phyloP scores from a whole-genome alignment of 2,329 filamentous ascomycete species.

The Sclerotinia nivalis region DNA sequence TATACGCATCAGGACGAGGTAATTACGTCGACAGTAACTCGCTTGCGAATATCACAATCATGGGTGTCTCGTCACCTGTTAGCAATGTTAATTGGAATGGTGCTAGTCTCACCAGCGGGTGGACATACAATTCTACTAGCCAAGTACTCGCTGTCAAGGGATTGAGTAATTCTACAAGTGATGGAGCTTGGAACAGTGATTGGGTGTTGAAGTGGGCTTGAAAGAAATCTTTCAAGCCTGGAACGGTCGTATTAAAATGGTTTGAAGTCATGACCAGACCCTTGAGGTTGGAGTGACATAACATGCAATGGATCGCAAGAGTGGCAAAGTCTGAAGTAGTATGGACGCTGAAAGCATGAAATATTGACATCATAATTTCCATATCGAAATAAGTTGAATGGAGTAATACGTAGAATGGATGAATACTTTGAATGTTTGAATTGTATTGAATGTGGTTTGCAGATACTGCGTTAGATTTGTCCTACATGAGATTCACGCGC shows the following conservation, averaged over 20 bases:
- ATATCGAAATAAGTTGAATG: neutral
- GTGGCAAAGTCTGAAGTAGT: neutral
- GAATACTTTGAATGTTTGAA: neutral
- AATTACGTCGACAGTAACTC: conserved; percentile 57
- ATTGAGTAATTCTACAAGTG: conserved; percentile 50
- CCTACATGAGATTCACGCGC: too few relatives aligned
- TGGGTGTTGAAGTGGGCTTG: conserved; percentile 58
- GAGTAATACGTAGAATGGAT: neutral
- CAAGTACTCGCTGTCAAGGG: conserved; percentile 53
- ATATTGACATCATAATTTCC: neutral
- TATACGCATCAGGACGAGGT: conserved; percentile 53
- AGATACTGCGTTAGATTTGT: too few relatives aligned
- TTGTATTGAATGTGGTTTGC: too few relatives aligned
- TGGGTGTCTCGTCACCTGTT: conserved; percentile 53
- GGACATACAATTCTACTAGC: conserved; percentile 51
- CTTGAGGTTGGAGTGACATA: neutral
- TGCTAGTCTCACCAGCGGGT: conserved; percentile 45
- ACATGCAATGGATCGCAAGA: neutral
- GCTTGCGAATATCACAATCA: conserved; percentile 62
- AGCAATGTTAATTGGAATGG: conserved; percentile 56
- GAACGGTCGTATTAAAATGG: neutral
- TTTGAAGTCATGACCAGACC: neutral
- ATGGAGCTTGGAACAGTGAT: conserved; percentile 57
- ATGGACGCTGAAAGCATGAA: neutral
- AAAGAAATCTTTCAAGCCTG: neutral